Conservation (phyloP, 2,329 filamentous ascomycete species). For the Botryotinia narcissicola region DNA sequence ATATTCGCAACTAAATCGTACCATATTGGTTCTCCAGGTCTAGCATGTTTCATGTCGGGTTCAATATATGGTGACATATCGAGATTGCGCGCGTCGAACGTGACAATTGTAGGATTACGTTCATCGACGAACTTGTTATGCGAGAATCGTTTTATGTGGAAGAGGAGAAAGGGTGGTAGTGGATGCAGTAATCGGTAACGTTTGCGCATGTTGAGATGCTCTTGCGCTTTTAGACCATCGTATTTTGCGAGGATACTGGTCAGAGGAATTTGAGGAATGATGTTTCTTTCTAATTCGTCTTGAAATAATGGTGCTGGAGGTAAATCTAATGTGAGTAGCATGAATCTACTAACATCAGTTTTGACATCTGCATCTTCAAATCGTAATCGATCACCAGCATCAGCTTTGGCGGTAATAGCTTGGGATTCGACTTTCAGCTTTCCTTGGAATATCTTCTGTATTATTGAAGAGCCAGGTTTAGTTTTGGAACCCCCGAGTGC, state of each 20-base stretch:
- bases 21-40: slow-evolving; percentile 77
- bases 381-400: slow-evolving; percentile 79
- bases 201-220: slow-evolving; percentile 83
- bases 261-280: slow-evolving; percentile 89
- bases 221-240: slow-evolving; percentile 82
- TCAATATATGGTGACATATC: slow-evolving; percentile 91
- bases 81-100: slow-evolving; percentile 80
- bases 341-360: slow-evolving; percentile 73
- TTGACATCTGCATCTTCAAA: slow-evolving; percentile 89
- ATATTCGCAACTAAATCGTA: slow-evolving; percentile 97
- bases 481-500: slow-evolving; percentile 86
- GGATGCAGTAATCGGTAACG: slow-evolving; percentile 89
- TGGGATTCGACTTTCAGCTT: slow-evolving; percentile 90
- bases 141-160: slow-evolving; percentile 96
- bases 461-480: slow-evolving; percentile 77
- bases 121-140: slow-evolving; percentile 96
- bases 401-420: slow-evolving; percentile 85
- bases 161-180: slow-evolving; percentile 83
- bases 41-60: slow-evolving; percentile 70
- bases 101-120: slow-evolving; percentile 97
- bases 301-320: slow-evolving; percentile 93
- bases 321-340: slow-evolving; percentile 90
- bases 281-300: slow-evolving; percentile 89
- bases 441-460: slow-evolving; percentile 93
- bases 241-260: slow-evolving; percentile 86